These are phyloP conservation scores for Lotus japonicus DNA, from an alignment of 306 rosid genomes.

Conservation along the genomic window DNA sequence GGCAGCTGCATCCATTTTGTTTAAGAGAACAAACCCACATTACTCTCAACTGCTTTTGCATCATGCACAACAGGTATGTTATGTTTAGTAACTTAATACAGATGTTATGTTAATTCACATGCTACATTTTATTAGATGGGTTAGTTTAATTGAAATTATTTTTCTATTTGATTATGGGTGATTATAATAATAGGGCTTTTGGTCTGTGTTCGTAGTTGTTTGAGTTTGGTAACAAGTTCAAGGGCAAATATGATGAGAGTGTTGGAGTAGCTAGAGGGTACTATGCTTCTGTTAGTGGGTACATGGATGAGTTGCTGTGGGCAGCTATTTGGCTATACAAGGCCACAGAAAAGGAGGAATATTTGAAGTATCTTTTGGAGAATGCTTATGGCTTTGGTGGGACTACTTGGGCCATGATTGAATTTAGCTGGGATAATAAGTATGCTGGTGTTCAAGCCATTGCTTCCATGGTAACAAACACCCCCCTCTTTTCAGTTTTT, in stretches of 20 bases:
- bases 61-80: slow-evolving; percentile 70
- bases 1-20: slow-evolving; percentile 72
- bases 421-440: slow-evolving; percentile 84
- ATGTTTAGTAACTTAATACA: background rate
- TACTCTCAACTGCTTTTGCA: slow-evolving; percentile 65
- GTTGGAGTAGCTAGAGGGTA: slow-evolving; percentile 54
- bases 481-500: background rate
- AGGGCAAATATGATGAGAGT: slow-evolving; percentile 73
- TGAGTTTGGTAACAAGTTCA: slow-evolving; percentile 69
- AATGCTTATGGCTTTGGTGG: slow-evolving; percentile 66
- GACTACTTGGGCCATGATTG: slow-evolving; percentile 66
- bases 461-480: slow-evolving; percentile 63
- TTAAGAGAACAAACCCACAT: slow-evolving; percentile 66
- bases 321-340: slow-evolving; percentile 72
- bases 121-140: background rate
- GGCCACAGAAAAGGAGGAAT: slow-evolving; percentile 51
- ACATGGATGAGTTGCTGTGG: slow-evolving; percentile 86
- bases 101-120: background rate
- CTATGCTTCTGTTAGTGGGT: slow-evolving; percentile 76
- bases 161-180: background rate
- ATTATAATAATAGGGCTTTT: background rate
- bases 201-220: slow-evolving; percentile 49
- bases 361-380: slow-evolving; percentile 44
- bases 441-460: slow-evolving; percentile 63
- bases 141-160: background rate